phyloP scores from a whole-genome alignment of 306 rosid genomes.

The Phaseolus lunatus region DNA sequence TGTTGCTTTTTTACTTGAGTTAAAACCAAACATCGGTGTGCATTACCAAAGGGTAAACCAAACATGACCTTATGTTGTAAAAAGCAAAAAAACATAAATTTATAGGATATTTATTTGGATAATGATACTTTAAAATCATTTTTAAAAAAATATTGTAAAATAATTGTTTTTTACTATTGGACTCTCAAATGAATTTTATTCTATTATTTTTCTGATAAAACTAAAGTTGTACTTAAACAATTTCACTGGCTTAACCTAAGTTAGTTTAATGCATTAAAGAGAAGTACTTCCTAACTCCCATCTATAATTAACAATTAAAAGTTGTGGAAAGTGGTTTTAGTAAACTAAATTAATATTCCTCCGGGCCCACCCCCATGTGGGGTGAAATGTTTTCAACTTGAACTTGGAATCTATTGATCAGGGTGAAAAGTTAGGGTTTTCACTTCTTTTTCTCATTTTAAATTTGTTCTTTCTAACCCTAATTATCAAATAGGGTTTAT shows the following conservation, averaged over 20 bases:
- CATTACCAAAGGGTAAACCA: neutral
- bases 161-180: too few relatives aligned
- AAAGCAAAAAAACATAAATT: neutral
- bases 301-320: neutral
- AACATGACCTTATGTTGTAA: neutral
- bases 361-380: neutral
- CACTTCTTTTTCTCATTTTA: neutral
- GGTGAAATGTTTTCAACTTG: neutral
- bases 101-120: neutral
- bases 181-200: too few relatives aligned
- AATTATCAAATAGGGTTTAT: neutral
- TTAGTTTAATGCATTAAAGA: neutral
- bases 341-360: constrained; percentile 8
- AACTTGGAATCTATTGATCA: neutral
- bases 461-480: neutral
- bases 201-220: neutral
- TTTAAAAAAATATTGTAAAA: too few relatives aligned
- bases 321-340: neutral
- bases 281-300: neutral
- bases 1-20: neutral
- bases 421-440: constrained; percentile 15
- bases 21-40: neutral
- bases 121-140: too few relatives aligned
- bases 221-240: neutral
- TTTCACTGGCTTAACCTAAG: neutral